Base-by-base conservation (phyloP, 1,284 basidiomycete genomes). In the Tilletia indica region DNA sequence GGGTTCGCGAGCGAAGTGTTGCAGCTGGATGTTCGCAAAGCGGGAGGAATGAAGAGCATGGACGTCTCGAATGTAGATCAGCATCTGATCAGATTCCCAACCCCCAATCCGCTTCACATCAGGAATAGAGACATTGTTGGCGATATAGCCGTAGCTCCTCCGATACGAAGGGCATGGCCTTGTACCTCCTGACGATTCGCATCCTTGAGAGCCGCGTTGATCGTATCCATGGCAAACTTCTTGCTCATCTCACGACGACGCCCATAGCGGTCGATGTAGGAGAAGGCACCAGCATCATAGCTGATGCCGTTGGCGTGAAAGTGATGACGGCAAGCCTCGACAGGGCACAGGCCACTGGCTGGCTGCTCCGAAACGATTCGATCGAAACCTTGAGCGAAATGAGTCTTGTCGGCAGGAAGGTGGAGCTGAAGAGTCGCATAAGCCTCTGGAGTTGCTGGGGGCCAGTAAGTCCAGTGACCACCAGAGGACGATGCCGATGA, bases 151-250 rank as follows among this genome's bases (percentile, higher is more conserved):
- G 58, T 61, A 36, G 31, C 58, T 4, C 58, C 58, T 6, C 58
- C 58, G 58, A 61, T 61, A 3, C 58, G 58, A 8, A 61, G 19
- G 58, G 21, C n/a, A 19, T 61, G 58, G 31, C 58, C 58, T 8
- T 14, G 25, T 3, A 61, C 19, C 4, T 4, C 4, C 21, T 14
- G 58, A 4, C 58, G 58, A 4, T 38, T 14, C 4, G 6, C 58
- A 11, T 14, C 58, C 8, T 9, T 8, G 25, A 61, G 58, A 4
- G 5, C 4, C 5, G 11, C 3, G 19, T 61, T 61, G 58, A 61
- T 36, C 19, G 58, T 61, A 5, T 6, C 8, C 11, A 31, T 25
- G 11, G 19, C 4, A 31, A 61, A 38, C 25, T 14, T 31, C 4
- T 6, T 61, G 6, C 21, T 5, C 9, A 61, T 11, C 58, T 61